Conservation (phyloP, 2,329 filamentous ascomycete species). For the Pyrenophora seminiperda region DNA sequence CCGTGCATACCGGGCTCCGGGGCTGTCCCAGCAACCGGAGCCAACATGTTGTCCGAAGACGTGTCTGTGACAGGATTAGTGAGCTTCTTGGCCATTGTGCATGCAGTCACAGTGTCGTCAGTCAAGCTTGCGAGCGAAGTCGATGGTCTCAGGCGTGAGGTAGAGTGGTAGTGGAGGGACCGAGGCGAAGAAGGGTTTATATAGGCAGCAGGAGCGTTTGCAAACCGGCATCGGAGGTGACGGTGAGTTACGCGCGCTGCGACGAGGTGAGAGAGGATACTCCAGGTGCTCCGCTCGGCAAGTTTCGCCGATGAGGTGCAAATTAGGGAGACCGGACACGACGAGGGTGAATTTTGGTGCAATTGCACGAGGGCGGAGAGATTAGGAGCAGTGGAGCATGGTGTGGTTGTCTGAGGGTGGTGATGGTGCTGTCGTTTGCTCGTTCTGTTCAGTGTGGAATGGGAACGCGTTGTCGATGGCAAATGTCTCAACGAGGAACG, state of each 20-base stretch:
- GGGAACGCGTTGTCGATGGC: slow-evolving; percentile 1
- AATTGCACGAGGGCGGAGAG: background rate
- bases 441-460: background rate
- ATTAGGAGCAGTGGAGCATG: background rate
- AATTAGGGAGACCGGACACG: background rate
- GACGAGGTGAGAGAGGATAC: slow-evolving; percentile 8
- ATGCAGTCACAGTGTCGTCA: background rate
- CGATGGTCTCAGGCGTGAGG: background rate
- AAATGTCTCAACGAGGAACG: slow-evolving; percentile 5
- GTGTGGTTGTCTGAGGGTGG: background rate
- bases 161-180: slow-evolving; percentile 4
- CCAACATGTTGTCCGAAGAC: slow-evolving; percentile 16
- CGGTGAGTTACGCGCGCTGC: slow-evolving; percentile 6
- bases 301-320: background rate
- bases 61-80: background rate
- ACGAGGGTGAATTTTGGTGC: too few species aligned
- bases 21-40: slow-evolving; percentile 8
- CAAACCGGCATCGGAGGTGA: slow-evolving; percentile 1
- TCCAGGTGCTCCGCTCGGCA: background rate
- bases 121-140: background rate
- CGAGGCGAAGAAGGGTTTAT: background rate
- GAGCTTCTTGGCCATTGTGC: slow-evolving; percentile 28
- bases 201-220: background rate
- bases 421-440: background rate
- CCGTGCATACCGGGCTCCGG: slow-evolving; percentile 11